Base-by-base conservation (phyloP, 1,284 basidiomycete genomes). In the Mycocalia duriaeana region DNA sequence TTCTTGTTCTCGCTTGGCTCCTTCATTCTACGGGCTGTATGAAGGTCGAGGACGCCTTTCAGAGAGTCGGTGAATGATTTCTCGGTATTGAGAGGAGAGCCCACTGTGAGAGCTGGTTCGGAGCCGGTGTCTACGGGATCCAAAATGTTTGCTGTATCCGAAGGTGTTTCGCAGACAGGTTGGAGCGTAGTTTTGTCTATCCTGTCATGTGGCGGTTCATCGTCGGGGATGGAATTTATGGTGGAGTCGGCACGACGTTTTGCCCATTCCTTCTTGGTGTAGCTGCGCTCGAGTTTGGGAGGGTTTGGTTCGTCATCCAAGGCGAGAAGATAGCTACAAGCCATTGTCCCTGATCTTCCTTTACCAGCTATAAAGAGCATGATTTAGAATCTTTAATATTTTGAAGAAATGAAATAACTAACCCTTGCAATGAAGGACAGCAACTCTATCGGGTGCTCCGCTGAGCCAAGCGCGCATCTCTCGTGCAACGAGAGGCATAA, bases 391-490 rank as follows among this genome's bases (percentile, higher is more conserved):
- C n/a, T n/a, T n/a, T n/a, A n/a, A n/a, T n/a, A n/a, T n/a, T n/a
- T n/a, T n/a, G n/a, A n/a, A n/a, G n/a, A n/a, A n/a, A 18, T 24
- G 18, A 16, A 37, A 25, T 9, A 19, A 45, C 52, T 28, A 55
- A 79, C 90, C 89, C 80, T 94, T 94, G 65, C 92, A 95, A 59
- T 95, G 92, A 1, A 94, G 74, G 4, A 93, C 90, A 4, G 82
- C 85, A 13, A 93, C 84, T 40, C 85, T 72, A 6, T 87, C 77
- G 3, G 75, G 68, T 13, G 85, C 82, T 0, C 77, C 82, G 36
- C 76, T 72, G 3, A 94, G 71, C 86, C 89, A 94, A n/a, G 74
- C 68, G 35, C 75, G 76, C 64, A 94, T 91, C 63, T 92, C 90
- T 14, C 85, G 73, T 0, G 86, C 83, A 6, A 83, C 80, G 11